Percentiles rank a stretch among this genome's conserved stretches.
phyloP scores from a whole-genome alignment of 305 asterid genomes.

The Ilex paraguariensis region DNA sequence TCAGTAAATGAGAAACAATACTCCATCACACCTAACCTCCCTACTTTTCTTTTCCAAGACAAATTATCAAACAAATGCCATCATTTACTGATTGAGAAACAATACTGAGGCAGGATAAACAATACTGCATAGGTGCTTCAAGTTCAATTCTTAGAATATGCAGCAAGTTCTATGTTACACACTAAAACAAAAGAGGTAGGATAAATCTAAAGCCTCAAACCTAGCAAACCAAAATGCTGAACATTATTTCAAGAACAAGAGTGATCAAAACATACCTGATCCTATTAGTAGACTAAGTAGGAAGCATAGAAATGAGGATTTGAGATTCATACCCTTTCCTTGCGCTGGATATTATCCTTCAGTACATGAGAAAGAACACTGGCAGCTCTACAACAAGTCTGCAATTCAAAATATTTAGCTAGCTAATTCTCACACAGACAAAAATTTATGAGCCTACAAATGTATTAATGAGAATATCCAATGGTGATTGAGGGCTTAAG shows the following conservation, averaged over 20 bases:
- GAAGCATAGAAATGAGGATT: too few relatives aligned
- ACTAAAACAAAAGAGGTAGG: slow-evolving; percentile 8
- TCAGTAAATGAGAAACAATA: too few relatives aligned
- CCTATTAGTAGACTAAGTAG: too few relatives aligned
- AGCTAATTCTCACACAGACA: not conserved
- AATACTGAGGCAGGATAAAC: too few relatives aligned
- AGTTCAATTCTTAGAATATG: slow-evolving; percentile 81
- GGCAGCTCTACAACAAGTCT: slow-evolving; percentile 98
- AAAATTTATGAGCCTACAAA: too few relatives aligned
- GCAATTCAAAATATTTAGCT: slow-evolving; percentile 21
- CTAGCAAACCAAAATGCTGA: not conserved
- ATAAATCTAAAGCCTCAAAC: not conserved
- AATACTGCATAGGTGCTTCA: slow-evolving; percentile 61
- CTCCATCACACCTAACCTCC: too few relatives aligned
- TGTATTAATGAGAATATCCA: too few relatives aligned
- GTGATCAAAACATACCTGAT: too few relatives aligned
- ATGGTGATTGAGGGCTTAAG: too few relatives aligned
- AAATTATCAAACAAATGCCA: too few relatives aligned
- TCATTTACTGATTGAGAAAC: too few relatives aligned
- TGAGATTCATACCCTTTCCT: slow-evolving; percentile 69
- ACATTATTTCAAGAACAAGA: not conserved
- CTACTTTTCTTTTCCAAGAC: too few relatives aligned
- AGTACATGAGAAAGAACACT: slow-evolving; percentile 81
- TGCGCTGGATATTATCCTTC: slow-evolving; percentile 77
- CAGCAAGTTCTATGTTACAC: slow-evolving; percentile 24